Base-by-base conservation (phyloP, 371 early-diverging fungal species). In the Lichtheimia ornata region DNA sequence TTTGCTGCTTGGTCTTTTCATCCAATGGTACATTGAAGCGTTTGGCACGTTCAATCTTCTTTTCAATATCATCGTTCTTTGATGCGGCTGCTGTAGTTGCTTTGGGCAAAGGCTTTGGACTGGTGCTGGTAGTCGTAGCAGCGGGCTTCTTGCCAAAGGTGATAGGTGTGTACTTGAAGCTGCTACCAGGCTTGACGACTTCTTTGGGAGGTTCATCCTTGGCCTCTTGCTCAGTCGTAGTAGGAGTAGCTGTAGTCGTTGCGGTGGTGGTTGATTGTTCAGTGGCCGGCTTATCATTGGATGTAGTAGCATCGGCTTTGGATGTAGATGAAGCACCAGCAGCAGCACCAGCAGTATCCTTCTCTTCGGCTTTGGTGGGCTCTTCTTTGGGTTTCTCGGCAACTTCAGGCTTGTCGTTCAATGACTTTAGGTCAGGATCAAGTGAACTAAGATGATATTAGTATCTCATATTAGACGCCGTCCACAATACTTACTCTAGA, bases 11-110 rank as follows among this genome's bases (percentile, higher is more conserved):
- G 9, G 71, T 69, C 9, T 61, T 57, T 47, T 81, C 81, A 47
- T 70, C 69, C 18, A 79, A 53, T 47, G 69, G 72, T 14, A 82
- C 76, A 25, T 83, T 83, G 63, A 86, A 86, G 47, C 85, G 76
- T 50, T 82, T 84, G 43, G 85, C 84, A 28, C 87, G 71, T 51
- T 84, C 84, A 15, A 81, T 42, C 40, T 69, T 71, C 50, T 63
- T 72, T 51, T 82, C 73, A 14, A 71, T 66, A 20, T 82, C 77
- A 18, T 60, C 45, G 40, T 52, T 62, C 12, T 55, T 45, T 14
- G 20, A 22, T 24, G 49, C 35, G 28, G 25, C n/a, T 6, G 45
- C 40, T 5, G 52, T 42, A 17, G 51, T 17, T 11, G 63, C 50
- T 11, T 53, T 50, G 35, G 54, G 11, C 22, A 49, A 22, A 13